Base-by-base conservation (phyloP, 768 basidiomycete genomes). In the Daedalea quercina region DNA sequence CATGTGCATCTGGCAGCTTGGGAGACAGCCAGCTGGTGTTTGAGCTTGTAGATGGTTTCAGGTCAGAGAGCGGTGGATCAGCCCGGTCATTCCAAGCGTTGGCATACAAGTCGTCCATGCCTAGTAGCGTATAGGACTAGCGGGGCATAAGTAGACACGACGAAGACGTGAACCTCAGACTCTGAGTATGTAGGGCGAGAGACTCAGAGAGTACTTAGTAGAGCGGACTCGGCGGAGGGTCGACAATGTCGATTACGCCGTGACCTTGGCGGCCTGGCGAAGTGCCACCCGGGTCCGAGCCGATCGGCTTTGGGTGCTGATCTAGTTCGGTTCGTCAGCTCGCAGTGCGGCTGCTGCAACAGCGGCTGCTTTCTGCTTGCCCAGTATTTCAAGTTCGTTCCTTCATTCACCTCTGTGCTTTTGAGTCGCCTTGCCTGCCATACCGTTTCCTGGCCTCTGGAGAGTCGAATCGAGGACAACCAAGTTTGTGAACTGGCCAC, bases 91-190 rank as follows among this genome's bases (percentile, higher is more conserved):
- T 76, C 84, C 83, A 87, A 51, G 81, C 78, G 66, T 84, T 84
- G 40, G 80, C 79, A 82, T 86, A 90, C 45, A 85, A 82, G 67
- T 90, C 82, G 59, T 88, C 85, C 85, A 88, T 88, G 54, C 17
- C 22, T 15, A 3, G 7, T n/a, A 25, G 12, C 7, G 47, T 22
- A 17, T 8, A 22, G 22, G 22, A 22, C 17, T n/a, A 22, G 6
- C 17, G 6, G 22, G 17, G 17, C 41, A 42, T n/a, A 15, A n/a
- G 41, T 42, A 17, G 6, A 42, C 41, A 7, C 41, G 41, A 42
- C 17, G 15, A 22, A 4, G 28, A 31, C 6, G 28, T 31, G 28
- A 31, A 31, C n/a, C n/a, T n/a, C n/a, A n/a, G n/a, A n/a, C n/a
- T n/a, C n/a, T n/a, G n/a, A n/a, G n/a, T n/a, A n/a, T n/a, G n/a